Conservation (phyloP, 345 rosid species). For the Hirschfeldia incana region DNA sequence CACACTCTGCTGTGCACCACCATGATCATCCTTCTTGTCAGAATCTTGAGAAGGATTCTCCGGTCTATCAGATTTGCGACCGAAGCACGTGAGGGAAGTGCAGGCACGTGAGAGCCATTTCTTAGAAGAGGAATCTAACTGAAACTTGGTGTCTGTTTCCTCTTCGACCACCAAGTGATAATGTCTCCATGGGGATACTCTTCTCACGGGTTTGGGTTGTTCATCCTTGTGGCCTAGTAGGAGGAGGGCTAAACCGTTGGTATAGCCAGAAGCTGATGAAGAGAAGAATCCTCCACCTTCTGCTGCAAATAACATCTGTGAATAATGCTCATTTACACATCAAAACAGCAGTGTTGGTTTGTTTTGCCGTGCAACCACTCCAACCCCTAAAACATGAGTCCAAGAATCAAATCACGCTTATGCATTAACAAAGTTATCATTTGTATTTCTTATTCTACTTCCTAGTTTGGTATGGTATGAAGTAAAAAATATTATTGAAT, state of each 20-base stretch:
- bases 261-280: constrained; percentile 97
- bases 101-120: constrained; percentile 70
- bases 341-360: constrained; percentile 7
- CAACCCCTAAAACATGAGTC: too few relatives aligned
- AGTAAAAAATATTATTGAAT: too few relatives aligned
- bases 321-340: constrained; percentile 73
- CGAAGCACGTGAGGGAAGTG: constrained; percentile 83
- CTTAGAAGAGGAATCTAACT: constrained; percentile 68
- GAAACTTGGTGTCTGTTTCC: constrained; percentile 68
- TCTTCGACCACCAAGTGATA: constrained; percentile 94
- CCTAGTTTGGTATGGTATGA: too few relatives aligned
- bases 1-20: constrained; percentile 23
- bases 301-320: constrained; percentile 92
- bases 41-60: constrained; percentile 59
- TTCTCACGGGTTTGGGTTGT: constrained; percentile 76
- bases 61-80: constrained; percentile 72
- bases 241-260: constrained; percentile 91
- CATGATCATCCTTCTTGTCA: constrained; percentile 35
- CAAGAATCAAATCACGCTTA: too few relatives aligned
- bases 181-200: constrained; percentile 89
- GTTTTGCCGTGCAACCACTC: too few relatives aligned
- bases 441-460: too few relatives aligned
- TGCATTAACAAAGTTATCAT: too few relatives aligned
- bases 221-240: constrained; percentile 84
- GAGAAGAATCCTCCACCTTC: constrained; percentile 99